Conservation (phyloP, 179 eudicot genomes). For the Camellia oleifera region DNA sequence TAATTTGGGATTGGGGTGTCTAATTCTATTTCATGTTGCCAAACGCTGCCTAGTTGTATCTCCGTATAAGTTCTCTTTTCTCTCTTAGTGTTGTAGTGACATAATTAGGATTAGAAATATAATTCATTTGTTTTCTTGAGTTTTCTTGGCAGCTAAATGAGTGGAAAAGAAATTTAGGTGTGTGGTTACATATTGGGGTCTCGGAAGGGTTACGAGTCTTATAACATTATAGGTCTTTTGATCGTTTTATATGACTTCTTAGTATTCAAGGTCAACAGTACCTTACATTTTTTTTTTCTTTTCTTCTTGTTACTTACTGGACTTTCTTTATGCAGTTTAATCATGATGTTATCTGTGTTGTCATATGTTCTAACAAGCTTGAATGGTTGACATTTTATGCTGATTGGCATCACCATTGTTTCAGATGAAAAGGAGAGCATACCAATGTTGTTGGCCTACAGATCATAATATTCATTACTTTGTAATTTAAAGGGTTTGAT, state of each 20-base stretch:
- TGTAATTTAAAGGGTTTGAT: slow-evolving; percentile 5
- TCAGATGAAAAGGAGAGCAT: slow-evolving; percentile 2
- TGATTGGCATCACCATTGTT: slow-evolving; percentile 1
- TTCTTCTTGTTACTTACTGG: background rate
- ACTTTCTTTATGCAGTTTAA: background rate
- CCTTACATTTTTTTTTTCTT: background rate
- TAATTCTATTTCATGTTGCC: background rate
- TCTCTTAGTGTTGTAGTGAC: background rate
- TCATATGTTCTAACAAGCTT: background rate
- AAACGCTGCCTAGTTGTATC: background rate
- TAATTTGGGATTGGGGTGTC: background rate
- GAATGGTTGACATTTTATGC: slow-evolving; percentile 2
- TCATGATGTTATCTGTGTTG: background rate
- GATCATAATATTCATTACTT: background rate
- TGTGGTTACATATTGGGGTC: background rate
- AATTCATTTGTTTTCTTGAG: background rate
- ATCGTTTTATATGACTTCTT: background rate
- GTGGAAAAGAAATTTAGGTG: background rate
- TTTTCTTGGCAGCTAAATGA: background rate
- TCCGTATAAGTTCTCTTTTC: background rate
- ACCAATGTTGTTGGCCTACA: background rate
- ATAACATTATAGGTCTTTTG: background rate
- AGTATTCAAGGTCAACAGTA: background rate
- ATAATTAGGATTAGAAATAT: background rate
- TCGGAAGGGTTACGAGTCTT: background rate